Conservation (phyloP, 78 protist genomes). For the Bodo saltans region DNA sequence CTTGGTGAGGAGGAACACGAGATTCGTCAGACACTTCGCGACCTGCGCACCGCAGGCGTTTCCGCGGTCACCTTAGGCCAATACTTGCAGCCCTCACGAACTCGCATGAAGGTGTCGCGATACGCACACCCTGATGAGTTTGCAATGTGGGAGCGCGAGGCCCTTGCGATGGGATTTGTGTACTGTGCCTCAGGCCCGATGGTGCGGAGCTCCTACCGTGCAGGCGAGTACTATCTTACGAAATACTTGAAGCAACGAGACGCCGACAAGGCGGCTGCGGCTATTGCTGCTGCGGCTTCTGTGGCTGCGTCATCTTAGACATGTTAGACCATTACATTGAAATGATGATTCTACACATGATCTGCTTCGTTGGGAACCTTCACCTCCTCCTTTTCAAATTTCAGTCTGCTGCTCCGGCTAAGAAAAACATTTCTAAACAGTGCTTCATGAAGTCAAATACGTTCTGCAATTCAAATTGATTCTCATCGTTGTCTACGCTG, state of each 20-base stretch:
- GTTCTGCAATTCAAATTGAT: too few relatives aligned
- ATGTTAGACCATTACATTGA: too few relatives aligned
- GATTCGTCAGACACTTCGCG: slow-evolving; percentile 64
- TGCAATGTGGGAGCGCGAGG: slow-evolving; percentile 40
- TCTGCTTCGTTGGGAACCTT: too few relatives aligned
- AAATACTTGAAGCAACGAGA: slow-evolving; percentile 6
- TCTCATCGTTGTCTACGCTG: too few relatives aligned
- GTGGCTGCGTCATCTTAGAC: too few relatives aligned
- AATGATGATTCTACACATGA: too few relatives aligned
- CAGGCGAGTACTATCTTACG: slow-evolving; percentile 29
- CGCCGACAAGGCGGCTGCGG: not conserved
- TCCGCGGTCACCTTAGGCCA: slow-evolving; percentile 72
- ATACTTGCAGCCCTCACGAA: slow-evolving; percentile 59
- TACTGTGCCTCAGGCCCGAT: slow-evolving; percentile 71
- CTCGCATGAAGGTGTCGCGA: slow-evolving; percentile 58
- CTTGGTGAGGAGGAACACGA: slow-evolving; percentile 79
- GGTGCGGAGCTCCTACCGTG: slow-evolving; percentile 52
- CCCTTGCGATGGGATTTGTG: slow-evolving; percentile 60
- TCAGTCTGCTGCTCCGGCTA: too few relatives aligned
- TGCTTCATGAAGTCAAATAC: too few relatives aligned
- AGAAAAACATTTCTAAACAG: too few relatives aligned
- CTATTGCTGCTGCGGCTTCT: not conserved
- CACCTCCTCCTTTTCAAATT: too few relatives aligned
- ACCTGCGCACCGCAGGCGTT: slow-evolving; percentile 57
- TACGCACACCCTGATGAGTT: slow-evolving; percentile 69